Evolutionary conservation across 495 filamentous ascomycete genomes (phyloP).

Genomic region (Immersiella caudata): DNA sequence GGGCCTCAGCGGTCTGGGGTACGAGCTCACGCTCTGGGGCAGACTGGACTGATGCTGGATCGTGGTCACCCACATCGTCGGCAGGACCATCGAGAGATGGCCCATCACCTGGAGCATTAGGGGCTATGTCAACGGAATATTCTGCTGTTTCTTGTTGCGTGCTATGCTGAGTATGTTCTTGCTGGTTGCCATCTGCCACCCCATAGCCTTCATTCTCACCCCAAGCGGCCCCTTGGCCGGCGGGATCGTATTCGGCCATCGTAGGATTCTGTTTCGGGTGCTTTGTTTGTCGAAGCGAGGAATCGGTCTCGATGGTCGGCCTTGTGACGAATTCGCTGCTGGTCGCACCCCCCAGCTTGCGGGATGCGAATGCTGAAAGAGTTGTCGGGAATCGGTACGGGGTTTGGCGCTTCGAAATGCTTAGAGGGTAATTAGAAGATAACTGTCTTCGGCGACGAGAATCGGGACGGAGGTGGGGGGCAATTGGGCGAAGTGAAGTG

Average conservation of each 20-base stretch:
- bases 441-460: neutral
- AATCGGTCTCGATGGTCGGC: neutral
- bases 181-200: slow-evolving; percentile 49
- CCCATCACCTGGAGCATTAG: slow-evolving; percentile 50
- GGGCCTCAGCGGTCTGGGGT: slow-evolving; percentile 34
- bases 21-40: slow-evolving; percentile 27
- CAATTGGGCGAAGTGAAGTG: neutral
- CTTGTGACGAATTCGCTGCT: neutral
- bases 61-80: slow-evolving; percentile 54
- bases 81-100: slow-evolving; percentile 41
- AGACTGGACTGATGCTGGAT: slow-evolving; percentile 51
- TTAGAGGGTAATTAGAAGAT: neutral
- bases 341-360: neutral
- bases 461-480: neutral
- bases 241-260: slow-evolving; percentile 45
- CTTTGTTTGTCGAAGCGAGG: neutral
- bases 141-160: slow-evolving; percentile 47
- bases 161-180: slow-evolving; percentile 59
- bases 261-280: slow-evolving; percentile 11
- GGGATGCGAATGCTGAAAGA: neutral
- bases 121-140: slow-evolving; percentile 50
- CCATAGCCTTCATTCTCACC: slow-evolving; percentile 58
- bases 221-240: slow-evolving; percentile 43
- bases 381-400: neutral
- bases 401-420: neutral